phyloP scores from a whole-genome alignment of 2,329 filamentous ascomycete genomes.

The Ascochyta koolunga region DNA sequence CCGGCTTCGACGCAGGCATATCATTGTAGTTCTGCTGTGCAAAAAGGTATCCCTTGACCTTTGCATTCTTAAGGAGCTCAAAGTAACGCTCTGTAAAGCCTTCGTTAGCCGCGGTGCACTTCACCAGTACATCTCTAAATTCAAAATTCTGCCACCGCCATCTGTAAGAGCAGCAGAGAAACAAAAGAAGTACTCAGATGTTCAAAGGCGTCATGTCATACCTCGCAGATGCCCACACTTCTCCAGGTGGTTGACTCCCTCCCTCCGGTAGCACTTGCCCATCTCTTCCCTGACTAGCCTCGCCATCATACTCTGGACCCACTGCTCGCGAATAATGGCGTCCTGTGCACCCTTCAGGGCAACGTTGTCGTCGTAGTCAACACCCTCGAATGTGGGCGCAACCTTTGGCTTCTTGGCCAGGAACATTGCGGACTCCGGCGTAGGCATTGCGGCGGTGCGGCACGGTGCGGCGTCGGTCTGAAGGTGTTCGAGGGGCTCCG shows the following conservation, averaged over 20 bases:
- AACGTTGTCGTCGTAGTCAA: conserved; percentile 83
- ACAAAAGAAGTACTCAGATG: not conserved
- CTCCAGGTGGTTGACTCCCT: conserved; percentile 87
- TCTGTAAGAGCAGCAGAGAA: not conserved
- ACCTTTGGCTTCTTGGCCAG: conserved; percentile 84
- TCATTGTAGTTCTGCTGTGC: conserved; percentile 77
- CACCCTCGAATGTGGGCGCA: conserved; percentile 81
- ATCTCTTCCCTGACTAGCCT: conserved; percentile 81
- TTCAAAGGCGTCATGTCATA: conserved; percentile 58
- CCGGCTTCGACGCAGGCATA: conserved; percentile 11
- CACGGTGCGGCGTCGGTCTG: conserved; percentile 1
- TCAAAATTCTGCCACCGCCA: not conserved
- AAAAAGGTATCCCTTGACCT: conserved; percentile 79
- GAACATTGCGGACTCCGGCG: conserved; percentile 81
- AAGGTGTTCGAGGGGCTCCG: conserved; percentile 1
- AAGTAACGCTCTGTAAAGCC: conserved; percentile 72
- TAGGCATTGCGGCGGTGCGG: conserved; percentile 67
- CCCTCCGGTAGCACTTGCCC: conserved; percentile 82
- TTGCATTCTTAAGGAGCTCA: conserved; percentile 75
- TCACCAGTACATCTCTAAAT: not conserved
- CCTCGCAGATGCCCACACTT: conserved; percentile 83
- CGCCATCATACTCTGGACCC: conserved; percentile 90
- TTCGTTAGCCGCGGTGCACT: conserved; percentile 27
- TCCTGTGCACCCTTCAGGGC: conserved; percentile 83
- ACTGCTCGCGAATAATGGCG: conserved; percentile 82